Evolutionary conservation across 441 rosid species (phyloP).

Genomic region (Pelargonium cotyledonis): DNA sequence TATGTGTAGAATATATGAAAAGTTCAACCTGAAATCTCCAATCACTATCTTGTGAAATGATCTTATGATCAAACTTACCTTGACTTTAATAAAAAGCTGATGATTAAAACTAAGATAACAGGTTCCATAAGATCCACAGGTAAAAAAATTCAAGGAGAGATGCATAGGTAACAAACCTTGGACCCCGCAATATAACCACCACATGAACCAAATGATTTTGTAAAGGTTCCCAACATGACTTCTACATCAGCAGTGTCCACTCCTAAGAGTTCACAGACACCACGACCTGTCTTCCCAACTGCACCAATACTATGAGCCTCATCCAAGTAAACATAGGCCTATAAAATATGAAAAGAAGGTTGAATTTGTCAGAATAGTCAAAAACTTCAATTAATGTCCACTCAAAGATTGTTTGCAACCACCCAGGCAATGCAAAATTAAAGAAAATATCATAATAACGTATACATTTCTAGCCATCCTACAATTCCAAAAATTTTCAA

Average conservation of each 20-base stretch:
- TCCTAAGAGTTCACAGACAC: slow-evolving; percentile 86
- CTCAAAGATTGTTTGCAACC: neutral
- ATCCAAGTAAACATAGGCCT: slow-evolving; percentile 73
- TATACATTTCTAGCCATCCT: neutral
- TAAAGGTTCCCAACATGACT: slow-evolving; percentile 94
- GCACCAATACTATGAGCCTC: slow-evolving; percentile 97
- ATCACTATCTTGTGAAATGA: neutral
- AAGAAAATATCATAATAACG: neutral
- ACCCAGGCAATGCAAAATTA: neutral
- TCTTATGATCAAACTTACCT: neutral
- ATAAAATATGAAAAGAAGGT: slow-evolving; percentile 10
- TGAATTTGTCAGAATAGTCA: neutral
- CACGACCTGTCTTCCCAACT: slow-evolving; percentile 78
- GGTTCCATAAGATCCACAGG: neutral
- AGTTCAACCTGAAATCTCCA: neutral
- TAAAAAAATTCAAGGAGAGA: neutral
- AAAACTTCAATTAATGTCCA: neutral
- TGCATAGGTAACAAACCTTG: slow-evolving; percentile 38
- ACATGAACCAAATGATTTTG: slow-evolving; percentile 84
- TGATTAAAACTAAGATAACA: neutral
- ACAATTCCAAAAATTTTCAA: neutral
- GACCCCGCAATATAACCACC: slow-evolving; percentile 93
- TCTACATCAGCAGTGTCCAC: slow-evolving; percentile 83
- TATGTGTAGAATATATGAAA: neutral
- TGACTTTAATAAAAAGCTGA: neutral